Percentiles rank a stretch among this genome's conserved stretches.
Conservation (phyloP, 1,284 basidiomycete species). For the Dichomitus squalens region DNA sequence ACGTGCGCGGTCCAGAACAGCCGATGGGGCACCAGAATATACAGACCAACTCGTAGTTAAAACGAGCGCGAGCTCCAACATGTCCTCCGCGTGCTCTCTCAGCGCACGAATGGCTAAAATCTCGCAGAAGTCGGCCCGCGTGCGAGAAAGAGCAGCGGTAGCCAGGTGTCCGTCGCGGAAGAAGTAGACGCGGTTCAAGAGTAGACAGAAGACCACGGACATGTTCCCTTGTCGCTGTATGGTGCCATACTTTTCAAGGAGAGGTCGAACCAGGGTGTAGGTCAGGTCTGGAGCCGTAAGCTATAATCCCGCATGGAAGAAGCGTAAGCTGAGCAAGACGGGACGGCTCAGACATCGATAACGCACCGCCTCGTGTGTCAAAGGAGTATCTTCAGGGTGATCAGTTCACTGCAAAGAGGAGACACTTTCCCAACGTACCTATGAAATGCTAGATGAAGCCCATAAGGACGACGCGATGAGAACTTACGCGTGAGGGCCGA, state of each 20-base stretch:
- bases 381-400: slow-evolving; percentile 62
- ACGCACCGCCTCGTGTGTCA: slow-evolving; percentile 72
- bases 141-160: slow-evolving; percentile 68
- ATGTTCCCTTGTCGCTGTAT: slow-evolving; percentile 69
- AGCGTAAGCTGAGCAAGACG: neutral
- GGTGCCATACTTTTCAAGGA: slow-evolving; percentile 71
- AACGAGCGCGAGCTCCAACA: slow-evolving; percentile 77
- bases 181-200: slow-evolving; percentile 90
- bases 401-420: slow-evolving; percentile 11
- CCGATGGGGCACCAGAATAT: slow-evolving; percentile 79
- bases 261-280: slow-evolving; percentile 80
- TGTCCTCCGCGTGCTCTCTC: slow-evolving; percentile 74
- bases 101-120: slow-evolving; percentile 85
- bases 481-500: neutral
- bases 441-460: slow-evolving; percentile 53
- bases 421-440: slow-evolving; percentile 39
- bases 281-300: slow-evolving; percentile 82
- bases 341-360: neutral
- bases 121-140: slow-evolving; percentile 85
- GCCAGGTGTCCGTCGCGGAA: slow-evolving; percentile 70
- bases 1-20: slow-evolving; percentile 60
- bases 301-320: slow-evolving; percentile 38
- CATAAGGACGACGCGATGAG: neutral
- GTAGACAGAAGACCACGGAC: slow-evolving; percentile 84
- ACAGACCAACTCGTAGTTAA: slow-evolving; percentile 89